Evolutionary conservation across 2,329 filamentous ascomycete species (phyloP).

Genomic region (Exophiala sp.): DNA sequence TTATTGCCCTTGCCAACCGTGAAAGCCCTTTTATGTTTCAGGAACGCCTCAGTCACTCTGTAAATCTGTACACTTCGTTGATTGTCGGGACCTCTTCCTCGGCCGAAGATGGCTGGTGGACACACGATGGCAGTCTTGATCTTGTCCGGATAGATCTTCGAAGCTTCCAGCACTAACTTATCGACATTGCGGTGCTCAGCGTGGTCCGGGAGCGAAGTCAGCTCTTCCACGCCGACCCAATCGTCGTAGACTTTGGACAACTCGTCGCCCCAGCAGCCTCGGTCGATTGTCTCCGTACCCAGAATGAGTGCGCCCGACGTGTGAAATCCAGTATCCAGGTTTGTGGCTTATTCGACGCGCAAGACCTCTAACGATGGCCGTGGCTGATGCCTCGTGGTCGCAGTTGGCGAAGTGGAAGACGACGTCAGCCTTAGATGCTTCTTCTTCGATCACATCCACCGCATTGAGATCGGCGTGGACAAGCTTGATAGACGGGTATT

Average conservation of each 20-base stretch:
- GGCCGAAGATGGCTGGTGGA: constrained; percentile 63
- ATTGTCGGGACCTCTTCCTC: constrained; percentile 56
- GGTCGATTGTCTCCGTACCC: constrained; percentile 40
- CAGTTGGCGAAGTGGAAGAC: constrained; percentile 40
- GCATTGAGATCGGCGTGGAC: constrained; percentile 43
- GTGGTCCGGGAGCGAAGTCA: constrained; percentile 40
- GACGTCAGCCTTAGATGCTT: constrained; percentile 47
- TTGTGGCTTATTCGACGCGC: constrained; percentile 24
- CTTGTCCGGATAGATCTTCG: constrained; percentile 33
- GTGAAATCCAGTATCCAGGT: constrained; percentile 42
- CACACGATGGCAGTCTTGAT: constrained; percentile 62
- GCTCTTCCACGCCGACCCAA: constrained; percentile 42
- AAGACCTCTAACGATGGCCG: constrained; percentile 41
- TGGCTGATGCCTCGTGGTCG: constrained; percentile 41
- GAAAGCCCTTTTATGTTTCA: constrained; percentile 53
- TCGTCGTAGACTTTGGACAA: constrained; percentile 46
- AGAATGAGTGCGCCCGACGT: constrained; percentile 45
- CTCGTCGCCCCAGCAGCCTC: constrained; percentile 38
- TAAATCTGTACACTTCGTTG: constrained; percentile 57
- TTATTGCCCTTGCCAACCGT: constrained; percentile 56
- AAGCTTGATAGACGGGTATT: constrained; percentile 41
- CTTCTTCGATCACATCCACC: constrained; percentile 38
- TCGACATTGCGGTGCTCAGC: constrained; percentile 65
- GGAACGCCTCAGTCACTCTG: constrained; percentile 47
- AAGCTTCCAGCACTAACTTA: constrained; percentile 58